Conservation (phyloP, 2,329 filamentous ascomycete genomes). For the Nothophoma quercina region DNA sequence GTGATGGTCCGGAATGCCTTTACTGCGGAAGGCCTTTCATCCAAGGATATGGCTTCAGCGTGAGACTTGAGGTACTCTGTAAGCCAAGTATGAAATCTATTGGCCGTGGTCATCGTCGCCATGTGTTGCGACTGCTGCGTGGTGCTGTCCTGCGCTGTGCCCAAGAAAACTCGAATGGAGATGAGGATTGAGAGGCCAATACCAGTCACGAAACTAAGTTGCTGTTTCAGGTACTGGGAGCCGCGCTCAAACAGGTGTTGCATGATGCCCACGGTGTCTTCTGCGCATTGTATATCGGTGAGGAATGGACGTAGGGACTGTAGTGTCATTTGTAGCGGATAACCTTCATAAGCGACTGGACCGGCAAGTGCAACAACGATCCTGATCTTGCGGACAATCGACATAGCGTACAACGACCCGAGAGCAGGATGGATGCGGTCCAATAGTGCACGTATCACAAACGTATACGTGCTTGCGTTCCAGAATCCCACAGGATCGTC, state of each 20-base stretch:
- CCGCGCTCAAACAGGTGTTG: conserved; percentile 82
- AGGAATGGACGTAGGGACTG: conserved; percentile 81
- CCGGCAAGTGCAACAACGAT: conserved; percentile 83
- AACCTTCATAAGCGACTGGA: conserved; percentile 73
- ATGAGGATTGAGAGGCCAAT: conserved; percentile 81
- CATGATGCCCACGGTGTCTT: conserved; percentile 86
- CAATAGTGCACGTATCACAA: conserved; percentile 78
- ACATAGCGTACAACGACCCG: conserved; percentile 85
- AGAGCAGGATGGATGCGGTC: conserved; percentile 83
- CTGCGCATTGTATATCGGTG: conserved; percentile 83
- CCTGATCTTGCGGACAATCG: conserved; percentile 84
- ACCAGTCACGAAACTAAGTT: conserved; percentile 80
- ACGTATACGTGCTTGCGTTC: conserved; percentile 76
- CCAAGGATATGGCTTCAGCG: conserved; percentile 30
- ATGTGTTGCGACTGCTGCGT: conserved; percentile 86
- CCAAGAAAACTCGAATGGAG: conserved; percentile 77
- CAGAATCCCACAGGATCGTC: conserved; percentile 72
- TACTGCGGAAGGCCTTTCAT: conserved; percentile 42
- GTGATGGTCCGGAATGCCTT: conserved; percentile 72
- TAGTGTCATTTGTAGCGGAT: conserved; percentile 89
- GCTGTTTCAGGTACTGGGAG: conserved; percentile 66
- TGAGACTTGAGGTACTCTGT: conserved; percentile 70
- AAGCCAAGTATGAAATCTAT: conserved; percentile 81
- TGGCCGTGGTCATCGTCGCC: conserved; percentile 77
- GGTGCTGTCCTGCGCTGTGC: conserved; percentile 77